Base-by-base conservation (phyloP, 2,329 filamentous ascomycete genomes). In the Magnaporthiopsis poae region DNA sequence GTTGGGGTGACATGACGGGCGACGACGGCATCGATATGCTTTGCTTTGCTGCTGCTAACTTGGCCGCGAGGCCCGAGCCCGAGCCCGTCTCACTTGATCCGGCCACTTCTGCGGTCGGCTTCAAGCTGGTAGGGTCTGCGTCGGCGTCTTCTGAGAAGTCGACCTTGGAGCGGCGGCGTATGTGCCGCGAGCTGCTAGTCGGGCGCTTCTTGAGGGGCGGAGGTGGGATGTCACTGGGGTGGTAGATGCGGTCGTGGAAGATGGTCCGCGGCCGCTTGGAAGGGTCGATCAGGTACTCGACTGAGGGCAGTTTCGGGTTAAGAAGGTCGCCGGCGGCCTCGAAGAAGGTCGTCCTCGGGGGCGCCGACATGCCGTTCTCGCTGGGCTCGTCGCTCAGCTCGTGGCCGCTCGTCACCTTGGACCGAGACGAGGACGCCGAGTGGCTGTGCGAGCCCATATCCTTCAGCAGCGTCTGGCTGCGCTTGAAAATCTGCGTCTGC, bases 211-310 rank as follows among this genome's bases (percentile, higher is more conserved):
- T 88, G 60, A 87, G 77, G 0, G 90, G 89, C 11, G 92, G 91
- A 0, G 89, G 87, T 0, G 95, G 95, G 52, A 99, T 97, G 73
- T 99, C 95, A 61, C 89, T 85, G 0, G 95, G 93, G 72, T 96
- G 92, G 74, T 99, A 99, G 21, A 99, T 86, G 13, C 95, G 89
- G 75, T 99, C 95, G 76, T 99, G 95, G 77, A 98, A 98, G 68
- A 99, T 99, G 1, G 94, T 94, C 62, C 92, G 86, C 0, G 92
- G 88, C 21, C 95, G 88, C 64, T 86, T 89, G 1, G 88, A 83
- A 9, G 95, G 94, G 71, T 98, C 90, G 65, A 93, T 85, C 56
- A 99, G 81, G 76, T 92, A 99, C 61, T 92, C 88, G 3, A 86
- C 81, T 0, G 90, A 85, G 21, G 95, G 94, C 46, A 98, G 79